phyloP scores from a whole-genome alignment of 805 yeast genomes.

The Wickerhamiella galacta region DNA sequence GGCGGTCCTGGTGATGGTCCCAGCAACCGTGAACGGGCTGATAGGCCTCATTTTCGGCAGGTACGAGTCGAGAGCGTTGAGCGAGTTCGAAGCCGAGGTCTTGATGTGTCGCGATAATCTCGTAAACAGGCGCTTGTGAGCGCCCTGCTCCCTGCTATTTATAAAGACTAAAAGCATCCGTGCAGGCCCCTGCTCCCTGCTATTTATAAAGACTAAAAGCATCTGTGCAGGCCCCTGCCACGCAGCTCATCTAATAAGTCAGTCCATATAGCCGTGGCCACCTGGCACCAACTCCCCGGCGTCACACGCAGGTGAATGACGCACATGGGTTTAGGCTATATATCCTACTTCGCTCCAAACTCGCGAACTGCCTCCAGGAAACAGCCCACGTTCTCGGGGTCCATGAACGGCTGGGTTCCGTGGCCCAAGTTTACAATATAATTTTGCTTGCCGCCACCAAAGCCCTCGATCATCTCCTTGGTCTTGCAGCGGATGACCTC shows the following conservation, averaged over 20 bases:
- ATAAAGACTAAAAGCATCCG: no score
- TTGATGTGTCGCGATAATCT: no score
- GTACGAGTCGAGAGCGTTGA: conserved; percentile 59
- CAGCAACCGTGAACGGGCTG: conserved; percentile 61
- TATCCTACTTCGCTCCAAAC: conserved; percentile 16
- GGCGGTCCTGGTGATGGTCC: conserved; percentile 37
- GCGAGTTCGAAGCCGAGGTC: conserved; percentile 61
- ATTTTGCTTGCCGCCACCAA: conserved; percentile 84
- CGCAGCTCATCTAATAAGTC: conserved; percentile 1
- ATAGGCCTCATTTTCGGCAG: conserved; percentile 69
- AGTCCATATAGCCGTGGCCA: conserved; percentile 1
- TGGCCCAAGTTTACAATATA: conserved; percentile 95
- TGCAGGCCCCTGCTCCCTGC: no score
- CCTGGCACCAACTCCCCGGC: no score
- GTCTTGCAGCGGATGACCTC: conserved; percentile 69
- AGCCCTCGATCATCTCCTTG: conserved; percentile 73
- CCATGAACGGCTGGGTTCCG: conserved; percentile 96
- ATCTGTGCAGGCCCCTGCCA: no score
- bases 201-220: no score
- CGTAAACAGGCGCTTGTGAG: no score
- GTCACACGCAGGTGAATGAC: no score
- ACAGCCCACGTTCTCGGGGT: conserved; percentile 72
- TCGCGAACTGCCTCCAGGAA: conserved; percentile 81
- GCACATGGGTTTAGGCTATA: no score
- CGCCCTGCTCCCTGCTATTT: no score